A percentile compares a stretch with the other conserved stretches of the same genome.
phyloP scores from a whole-genome alignment of 2,329 filamentous ascomycete species.

The Cadophora luteo-olivacea region DNA sequence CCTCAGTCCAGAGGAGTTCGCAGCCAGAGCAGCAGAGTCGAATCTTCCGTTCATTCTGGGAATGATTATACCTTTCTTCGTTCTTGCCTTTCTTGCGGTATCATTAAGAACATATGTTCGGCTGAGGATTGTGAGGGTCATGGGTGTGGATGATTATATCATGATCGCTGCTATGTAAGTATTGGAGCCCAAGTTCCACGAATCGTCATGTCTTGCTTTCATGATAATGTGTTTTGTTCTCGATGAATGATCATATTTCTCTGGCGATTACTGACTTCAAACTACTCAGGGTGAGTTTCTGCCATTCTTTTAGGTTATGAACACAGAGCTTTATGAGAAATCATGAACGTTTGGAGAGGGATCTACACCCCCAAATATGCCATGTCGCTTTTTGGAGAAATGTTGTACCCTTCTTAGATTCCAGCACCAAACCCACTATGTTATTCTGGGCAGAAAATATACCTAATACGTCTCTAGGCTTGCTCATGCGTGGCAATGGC shows the following conservation, averaged over 20 bases:
- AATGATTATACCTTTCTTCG: constrained; percentile 22
- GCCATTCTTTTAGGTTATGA: too few species aligned
- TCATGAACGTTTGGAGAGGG: too few species aligned
- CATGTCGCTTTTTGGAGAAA: too few species aligned
- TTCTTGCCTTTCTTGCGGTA: constrained; percentile 46
- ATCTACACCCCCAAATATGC: too few species aligned
- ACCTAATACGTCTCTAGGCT: background rate
- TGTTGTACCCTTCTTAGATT: background rate
- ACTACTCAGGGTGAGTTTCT: too few species aligned
- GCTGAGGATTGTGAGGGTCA: constrained; percentile 50
- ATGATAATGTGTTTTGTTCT: too few species aligned
- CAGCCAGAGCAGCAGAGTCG: constrained; percentile 15
- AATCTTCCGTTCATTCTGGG: constrained; percentile 17
- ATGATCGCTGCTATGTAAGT: constrained; percentile 49
- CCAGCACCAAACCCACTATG: background rate
- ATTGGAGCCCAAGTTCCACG: background rate
- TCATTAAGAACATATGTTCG: constrained; percentile 52
- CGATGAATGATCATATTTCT: too few species aligned
- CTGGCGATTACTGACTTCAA: too few species aligned
- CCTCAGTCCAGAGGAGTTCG: constrained; percentile 13
- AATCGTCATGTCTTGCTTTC: too few species aligned
- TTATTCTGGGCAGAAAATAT: background rate
- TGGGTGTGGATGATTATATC: constrained; percentile 54
- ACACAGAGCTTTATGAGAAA: too few species aligned
- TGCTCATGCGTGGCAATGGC: constrained; percentile 21